phyloP scores from a whole-genome alignment of 2,329 filamentous ascomycete species.

The Kalmusia sp. region DNA sequence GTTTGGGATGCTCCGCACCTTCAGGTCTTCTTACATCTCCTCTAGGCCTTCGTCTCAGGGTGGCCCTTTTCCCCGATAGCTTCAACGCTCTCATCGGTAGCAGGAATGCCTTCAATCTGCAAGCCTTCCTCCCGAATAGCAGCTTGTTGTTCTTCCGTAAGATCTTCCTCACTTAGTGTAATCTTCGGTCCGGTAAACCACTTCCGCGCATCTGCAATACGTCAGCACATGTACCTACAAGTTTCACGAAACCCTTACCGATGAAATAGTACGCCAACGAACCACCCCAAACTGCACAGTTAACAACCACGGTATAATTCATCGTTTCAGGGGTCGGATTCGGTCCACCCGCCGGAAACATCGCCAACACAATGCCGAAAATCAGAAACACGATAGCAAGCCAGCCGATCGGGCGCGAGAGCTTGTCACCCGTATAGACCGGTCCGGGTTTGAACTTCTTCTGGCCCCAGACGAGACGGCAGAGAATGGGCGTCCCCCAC shows the following conservation, averaged over 20 bases:
- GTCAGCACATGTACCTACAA: slow-evolving; percentile 18
- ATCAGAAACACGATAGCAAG: slow-evolving; percentile 61
- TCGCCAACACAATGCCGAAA: slow-evolving; percentile 63
- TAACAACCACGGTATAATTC: slow-evolving; percentile 71
- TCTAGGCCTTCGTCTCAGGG: background rate
- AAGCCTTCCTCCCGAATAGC: slow-evolving; percentile 24
- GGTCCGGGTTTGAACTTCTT: slow-evolving; percentile 64
- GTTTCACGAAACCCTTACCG: slow-evolving; percentile 7
- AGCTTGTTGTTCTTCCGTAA: slow-evolving; percentile 18
- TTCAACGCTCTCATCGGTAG: background rate
- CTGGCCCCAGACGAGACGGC: slow-evolving; percentile 65
- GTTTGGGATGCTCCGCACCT: no score
- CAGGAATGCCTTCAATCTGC: slow-evolving; percentile 21
- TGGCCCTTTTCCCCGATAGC: no score
- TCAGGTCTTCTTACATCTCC: no score
- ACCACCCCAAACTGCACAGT: slow-evolving; percentile 65
- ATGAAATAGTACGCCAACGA: slow-evolving; percentile 60
- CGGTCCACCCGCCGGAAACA: slow-evolving; percentile 66
- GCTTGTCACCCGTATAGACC: slow-evolving; percentile 62
- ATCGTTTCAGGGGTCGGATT: slow-evolving; percentile 59
- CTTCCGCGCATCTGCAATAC: slow-evolving; percentile 60
- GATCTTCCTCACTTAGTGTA: slow-evolving; percentile 53
- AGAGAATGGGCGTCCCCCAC: slow-evolving; percentile 66
- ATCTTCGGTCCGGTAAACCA: slow-evolving; percentile 67
- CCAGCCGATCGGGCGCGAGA: slow-evolving; percentile 62